phyloP scores from a whole-genome alignment of 2,329 filamentous ascomycete genomes.

The Fusarium chuoi region DNA sequence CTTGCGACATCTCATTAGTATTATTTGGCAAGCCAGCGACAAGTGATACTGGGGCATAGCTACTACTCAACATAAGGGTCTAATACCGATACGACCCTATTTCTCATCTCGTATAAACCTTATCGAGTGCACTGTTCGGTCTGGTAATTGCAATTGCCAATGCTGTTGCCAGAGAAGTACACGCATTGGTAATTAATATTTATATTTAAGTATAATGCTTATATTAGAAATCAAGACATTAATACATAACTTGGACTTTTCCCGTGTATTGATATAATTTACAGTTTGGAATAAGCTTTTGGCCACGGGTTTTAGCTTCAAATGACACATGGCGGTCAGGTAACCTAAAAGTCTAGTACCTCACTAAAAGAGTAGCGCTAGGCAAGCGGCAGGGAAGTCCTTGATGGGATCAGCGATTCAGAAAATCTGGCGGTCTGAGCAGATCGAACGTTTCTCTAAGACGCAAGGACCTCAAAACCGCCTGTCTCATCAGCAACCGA shows the following conservation, averaged over 20 bases:
- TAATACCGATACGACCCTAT: no score
- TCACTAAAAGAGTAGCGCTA: not conserved
- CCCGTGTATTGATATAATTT: fast-evolving
- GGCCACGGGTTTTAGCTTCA: not conserved
- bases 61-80: no score
- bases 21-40: no score
- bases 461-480: not conserved
- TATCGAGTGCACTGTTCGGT: no score
- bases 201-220: no score
- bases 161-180: no score
- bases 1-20: no score
- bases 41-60: no score
- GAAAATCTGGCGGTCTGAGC: not conserved
- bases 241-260: fast-evolving
- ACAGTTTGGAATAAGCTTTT: not conserved
- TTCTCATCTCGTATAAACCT: no score
- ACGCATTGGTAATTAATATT: no score
- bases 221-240: fast-evolving
- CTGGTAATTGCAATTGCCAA: no score
- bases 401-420: not conserved
- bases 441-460: not conserved
- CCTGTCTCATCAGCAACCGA: not conserved
- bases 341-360: not conserved
- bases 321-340: not conserved
- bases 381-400: not conserved